Percentiles rank a stretch among this genome's conserved stretches.
phyloP scores from a whole-genome alignment of 306 rosid species.

The Cicer judaicum region DNA sequence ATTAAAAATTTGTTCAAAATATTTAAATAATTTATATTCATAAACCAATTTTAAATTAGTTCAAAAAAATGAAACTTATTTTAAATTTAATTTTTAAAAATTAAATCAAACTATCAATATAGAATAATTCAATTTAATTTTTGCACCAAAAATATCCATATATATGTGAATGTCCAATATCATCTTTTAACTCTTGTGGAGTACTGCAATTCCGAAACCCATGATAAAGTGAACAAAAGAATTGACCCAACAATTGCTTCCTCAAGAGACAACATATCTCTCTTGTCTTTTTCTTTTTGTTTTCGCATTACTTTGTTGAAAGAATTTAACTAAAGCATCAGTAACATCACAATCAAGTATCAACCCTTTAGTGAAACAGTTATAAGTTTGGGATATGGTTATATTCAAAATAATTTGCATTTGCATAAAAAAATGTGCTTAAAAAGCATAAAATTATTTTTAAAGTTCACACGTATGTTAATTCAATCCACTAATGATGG shows the following conservation, averaged over 20 bases:
- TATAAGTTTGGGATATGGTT: not conserved
- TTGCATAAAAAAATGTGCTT: not conserved
- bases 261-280: conserved; percentile 4
- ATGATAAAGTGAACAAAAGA: conserved; percentile 36
- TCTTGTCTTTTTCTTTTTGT: not conserved
- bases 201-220: conserved; percentile 30
- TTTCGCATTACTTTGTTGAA: conserved; percentile 20
- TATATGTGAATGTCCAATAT: no score
- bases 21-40: no score
- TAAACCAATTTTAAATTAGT: no score
- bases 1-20: no score
- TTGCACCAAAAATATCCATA: rapidly evolving
- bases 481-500: conserved; percentile 40
- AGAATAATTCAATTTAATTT: no score
- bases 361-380: conserved; percentile 39
- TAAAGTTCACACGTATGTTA: conserved; percentile 47
- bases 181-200: no score
- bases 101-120: no score
- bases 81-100: no score
- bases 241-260: conserved; percentile 44
- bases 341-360: conserved; percentile 30
- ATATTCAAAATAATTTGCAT: not conserved
- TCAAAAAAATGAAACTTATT: no score
- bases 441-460: conserved; percentile 13
- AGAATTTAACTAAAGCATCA: conserved; percentile 40